Percentiles rank a stretch among this genome's conserved stretches.
Evolutionary conservation across 2,329 filamentous ascomycete species (phyloP).

Genomic region (Claviceps humidiphila): DNA sequence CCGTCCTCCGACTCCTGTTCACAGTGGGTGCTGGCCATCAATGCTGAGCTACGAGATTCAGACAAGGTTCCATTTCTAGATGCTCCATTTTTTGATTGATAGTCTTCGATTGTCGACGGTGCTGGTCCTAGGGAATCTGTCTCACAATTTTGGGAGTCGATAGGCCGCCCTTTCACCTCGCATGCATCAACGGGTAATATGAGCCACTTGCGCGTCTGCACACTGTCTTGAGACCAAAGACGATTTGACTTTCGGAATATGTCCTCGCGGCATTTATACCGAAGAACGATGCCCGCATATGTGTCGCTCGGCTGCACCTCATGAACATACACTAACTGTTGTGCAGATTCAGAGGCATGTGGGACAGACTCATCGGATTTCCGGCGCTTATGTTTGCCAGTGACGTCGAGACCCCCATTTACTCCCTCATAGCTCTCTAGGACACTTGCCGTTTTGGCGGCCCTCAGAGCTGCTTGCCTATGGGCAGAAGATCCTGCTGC

Average conservation of each 20-base stretch:
- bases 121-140: conserved; percentile 40
- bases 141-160: conserved; percentile 35
- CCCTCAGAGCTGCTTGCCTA: conserved; percentile 40
- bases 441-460: conserved; percentile 44
- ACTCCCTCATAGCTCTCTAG: conserved; percentile 48
- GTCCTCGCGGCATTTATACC: conserved; percentile 75
- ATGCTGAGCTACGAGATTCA: conserved; percentile 17
- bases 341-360: conserved; percentile 47
- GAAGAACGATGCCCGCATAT: conserved; percentile 79
- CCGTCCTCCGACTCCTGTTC: conserved; percentile 35
- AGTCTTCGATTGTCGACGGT: conserved; percentile 20
- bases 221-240: conserved; percentile 85
- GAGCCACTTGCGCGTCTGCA: conserved; percentile 71
- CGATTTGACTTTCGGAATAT: conserved; percentile 78
- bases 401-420: conserved; percentile 42
- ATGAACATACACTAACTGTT: conserved; percentile 83
- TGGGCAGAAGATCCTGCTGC: conserved; percentile 40
- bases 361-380: conserved; percentile 50
- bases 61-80: conserved; percentile 30
- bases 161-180: conserved; percentile 62
- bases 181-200: conserved; percentile 84
- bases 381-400: conserved; percentile 48
- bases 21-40: conserved; percentile 12
- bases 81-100: conserved; percentile 11
- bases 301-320: conserved; percentile 73